Evolutionary conservation across 805 yeast genomes (phyloP), one percentile per base, ranked within the genome.

Genomic region (Metschnikowia hibisci): DNA sequence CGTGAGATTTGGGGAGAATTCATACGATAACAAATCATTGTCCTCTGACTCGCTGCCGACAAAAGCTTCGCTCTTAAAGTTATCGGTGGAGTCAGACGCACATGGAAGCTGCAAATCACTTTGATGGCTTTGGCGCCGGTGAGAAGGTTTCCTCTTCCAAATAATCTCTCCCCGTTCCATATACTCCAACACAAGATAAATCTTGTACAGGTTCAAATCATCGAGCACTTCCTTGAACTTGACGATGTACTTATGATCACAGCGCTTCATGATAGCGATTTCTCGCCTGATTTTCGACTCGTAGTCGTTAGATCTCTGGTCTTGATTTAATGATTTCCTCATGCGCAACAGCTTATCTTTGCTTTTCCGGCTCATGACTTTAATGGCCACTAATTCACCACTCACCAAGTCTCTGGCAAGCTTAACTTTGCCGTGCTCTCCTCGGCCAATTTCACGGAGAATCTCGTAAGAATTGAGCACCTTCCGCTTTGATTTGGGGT

Each of bases 401-500:
- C 74, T 63, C n/a, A 76, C 71, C 42, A 82, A 63, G 59, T 90
- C 91, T 46, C 77, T 77, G 0, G 95, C 99, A 14, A 93, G 73
- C 61, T 93, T 93, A 33, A 93, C 99, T 62, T 88, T 91, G n/a
- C 99, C 98, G 64, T 91, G 98, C 62, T 90, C 96, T n/a, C 99
- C 99, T 28, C 86, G 74, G 9, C 99, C 99, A 23, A 93, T 72
- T 65, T 90, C 97, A 20, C 77, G 73, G 25, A 89, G 65, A 29
- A 93, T 86, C 63, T 93, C 99, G 60, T 90, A 93, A 0, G 95
- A 81, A 64, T 93, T 93, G 48, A 93, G 72, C 28, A 84, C 80
- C 59, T 90, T 86, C 39, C 93, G 78, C 48, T 84, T 81, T 1
- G 84, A 80, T 4, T 84, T 76, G 0, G 98, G 97, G 62, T 93